Base-by-base conservation (phyloP, 192 early-diverging fungal species). In the Coemansia sp. region DNA sequence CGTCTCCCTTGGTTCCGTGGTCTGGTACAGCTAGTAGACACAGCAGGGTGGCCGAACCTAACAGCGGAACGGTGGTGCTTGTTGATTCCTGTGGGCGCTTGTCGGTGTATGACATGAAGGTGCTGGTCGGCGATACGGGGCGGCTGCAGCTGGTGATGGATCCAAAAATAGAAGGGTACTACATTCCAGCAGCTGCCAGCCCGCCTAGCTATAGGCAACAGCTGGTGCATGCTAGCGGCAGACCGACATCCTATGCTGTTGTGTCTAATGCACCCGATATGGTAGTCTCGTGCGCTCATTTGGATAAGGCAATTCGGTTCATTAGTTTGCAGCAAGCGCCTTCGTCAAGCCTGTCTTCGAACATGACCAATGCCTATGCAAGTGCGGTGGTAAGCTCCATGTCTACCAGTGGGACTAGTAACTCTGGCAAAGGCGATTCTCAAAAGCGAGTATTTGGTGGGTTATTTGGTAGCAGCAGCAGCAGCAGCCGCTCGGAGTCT, bases 331-430 rank as follows among this genome's bases (percentile, higher is more conserved):
- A 44, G 23, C 45, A 40, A 15, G 30, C 53, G 6, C 31, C 54
- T 16, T 40, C 53, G 12, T 18, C 38, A 2, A 52, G 43, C 40
- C 34, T 50, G 26, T 11, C 42, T 45, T 14, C 42, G 36, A 42
- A 56, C 46, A 73, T 73, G 70, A 62, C 70, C 12, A 73, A 73
- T 21, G 70, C 70, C 41, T 66, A 66, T 21, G 70, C 70, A 7
- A 48, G 64, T 30, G 63, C 70, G 1, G 70, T 62, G 18, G 70
- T 73, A 12, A 47, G 70, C 17, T 64, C 64, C 31, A 73, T 73
- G 70, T 44, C 64, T 14, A 47, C 14, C 40, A 21, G 23, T 5
- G 53, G 50, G 32, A 53, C n/a, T 15, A 47, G 17, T 8, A 43
- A 21, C 32, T 16, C 39, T 6, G 17, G 34, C n/a, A 52, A 54